Evolutionary conservation across 225 moss, liverwort and hornwort species (phyloP).

Genomic region (Bryum argenteum): DNA sequence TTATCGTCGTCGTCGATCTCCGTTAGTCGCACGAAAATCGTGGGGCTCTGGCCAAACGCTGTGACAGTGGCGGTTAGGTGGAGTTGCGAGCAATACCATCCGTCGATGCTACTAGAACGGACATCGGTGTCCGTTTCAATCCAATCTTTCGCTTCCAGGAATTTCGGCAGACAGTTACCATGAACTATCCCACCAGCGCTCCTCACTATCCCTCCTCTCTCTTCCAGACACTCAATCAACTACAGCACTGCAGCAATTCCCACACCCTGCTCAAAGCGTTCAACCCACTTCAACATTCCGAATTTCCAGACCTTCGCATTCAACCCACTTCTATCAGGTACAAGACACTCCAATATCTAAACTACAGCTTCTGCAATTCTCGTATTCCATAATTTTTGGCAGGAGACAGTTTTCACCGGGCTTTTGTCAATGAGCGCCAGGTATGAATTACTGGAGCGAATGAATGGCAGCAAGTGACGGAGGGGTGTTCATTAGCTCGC

Average conservation of each 20-base stretch:
- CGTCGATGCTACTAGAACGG: slow-evolving; percentile 23
- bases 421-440: too few relatives aligned
- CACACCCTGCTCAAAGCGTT: background rate
- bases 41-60: slow-evolving; percentile 35
- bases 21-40: slow-evolving; percentile 15
- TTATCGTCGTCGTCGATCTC: too few relatives aligned
- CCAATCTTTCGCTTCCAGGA: slow-evolving; percentile 27
- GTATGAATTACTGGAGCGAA: background rate
- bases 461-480: slow-evolving; percentile 7
- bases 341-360: background rate
- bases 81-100: background rate
- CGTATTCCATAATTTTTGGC: background rate
- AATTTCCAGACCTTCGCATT: background rate
- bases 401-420: background rate
- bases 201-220: background rate
- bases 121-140: slow-evolving; percentile 37
- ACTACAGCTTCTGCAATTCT: background rate
- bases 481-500: slow-evolving; percentile 12
- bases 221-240: background rate
- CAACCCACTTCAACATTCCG: background rate
- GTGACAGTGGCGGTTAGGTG: slow-evolving; percentile 28
- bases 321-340: background rate
- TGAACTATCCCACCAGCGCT: slow-evolving; percentile 21
- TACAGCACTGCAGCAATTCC: background rate
- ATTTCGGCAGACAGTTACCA: slow-evolving; percentile 42